Conservation (phyloP, 306 rosid species). For the Dryas alaskensis region DNA sequence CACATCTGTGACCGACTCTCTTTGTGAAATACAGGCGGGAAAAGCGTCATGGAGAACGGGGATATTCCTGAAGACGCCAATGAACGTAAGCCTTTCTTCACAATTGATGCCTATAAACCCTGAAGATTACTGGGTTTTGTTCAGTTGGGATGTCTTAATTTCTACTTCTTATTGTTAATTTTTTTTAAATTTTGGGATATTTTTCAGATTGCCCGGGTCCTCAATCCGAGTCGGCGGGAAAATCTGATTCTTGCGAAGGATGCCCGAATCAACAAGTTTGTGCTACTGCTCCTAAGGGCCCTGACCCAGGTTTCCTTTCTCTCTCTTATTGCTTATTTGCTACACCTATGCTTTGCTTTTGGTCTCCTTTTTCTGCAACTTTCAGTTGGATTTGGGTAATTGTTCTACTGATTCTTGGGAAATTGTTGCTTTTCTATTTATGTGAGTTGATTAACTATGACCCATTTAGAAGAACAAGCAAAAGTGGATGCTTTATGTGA, state of each 20-base stretch:
- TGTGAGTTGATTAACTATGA: background rate
- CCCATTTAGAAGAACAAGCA: background rate
- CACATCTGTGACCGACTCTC: no score
- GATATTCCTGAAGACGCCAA: conserved; percentile 81
- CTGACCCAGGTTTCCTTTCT: conserved; percentile 69
- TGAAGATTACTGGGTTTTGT: background rate
- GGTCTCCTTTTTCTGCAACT: background rate
- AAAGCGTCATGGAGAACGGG: conserved; percentile 56
- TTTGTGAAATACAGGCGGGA: background rate
- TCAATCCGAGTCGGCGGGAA: conserved; percentile 80
- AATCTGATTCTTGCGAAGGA: conserved; percentile 73
- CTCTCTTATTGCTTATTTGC: background rate
- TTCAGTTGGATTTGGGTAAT: background rate
- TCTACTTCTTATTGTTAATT: background rate
- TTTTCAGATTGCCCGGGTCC: conserved; percentile 88
- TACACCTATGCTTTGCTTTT: background rate
- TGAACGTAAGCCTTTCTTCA: conserved; percentile 55
- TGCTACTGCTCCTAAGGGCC: conserved; percentile 93
- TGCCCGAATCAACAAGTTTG: conserved; percentile 89
- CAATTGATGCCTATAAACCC: no score
- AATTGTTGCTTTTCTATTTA: background rate
- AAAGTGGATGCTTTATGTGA: background rate
- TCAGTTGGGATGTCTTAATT: background rate
- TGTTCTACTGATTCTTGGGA: background rate
- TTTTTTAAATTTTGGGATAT: background rate